Evolutionary conservation across 106 monocot genomes (phyloP), one percentile per base, ranked within the genome.

Genomic region (Hemerocallis citrina): DNA sequence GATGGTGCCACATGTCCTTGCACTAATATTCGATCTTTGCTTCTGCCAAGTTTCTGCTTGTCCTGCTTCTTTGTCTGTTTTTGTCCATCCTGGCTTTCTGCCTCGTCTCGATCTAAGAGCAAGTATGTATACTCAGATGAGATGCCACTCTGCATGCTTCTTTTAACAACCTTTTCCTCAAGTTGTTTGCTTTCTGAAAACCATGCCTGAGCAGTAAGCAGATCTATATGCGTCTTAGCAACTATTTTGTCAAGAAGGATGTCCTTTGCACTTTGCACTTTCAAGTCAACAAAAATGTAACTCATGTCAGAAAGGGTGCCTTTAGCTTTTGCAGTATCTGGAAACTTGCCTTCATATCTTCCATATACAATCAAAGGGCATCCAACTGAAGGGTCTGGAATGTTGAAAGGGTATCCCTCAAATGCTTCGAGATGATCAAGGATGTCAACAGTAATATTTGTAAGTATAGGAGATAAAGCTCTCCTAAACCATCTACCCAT

Each of bases 191-290:
- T 84, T 72, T 77, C 75, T 36, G 59, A 74, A 76, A 86, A 62
- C 94, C 94, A 95, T 72, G 94, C 82, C 43, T 86, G 64, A 55
- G 89, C 72, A 31, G 83, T 95, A 45, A 95, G 66, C 44, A 81
- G 60, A 66, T 95, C 83, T 59, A 95, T 86, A 22, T 86, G 78
- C 71, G 83, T 85, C 56, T 74, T 83, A 29, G 70, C 80, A 56
- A 71, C 59, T 52, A 84, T 90, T 69, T 77, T 86, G 42, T 96
- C 81, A 39, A 91, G 68, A 44, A 83, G 76, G 49, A 84, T 75
- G 34, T 83, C 86, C 63, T 77, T 77, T 31, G 51, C 48, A 52
- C 79, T 59, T 50, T 81, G 61, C 51, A 84, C 74, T 67, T 74
- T 81, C 63, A 91, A 52, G 40, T 91, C 83, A 56, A 91, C 57